Base-by-base conservation (phyloP, 495 filamentous ascomycete species). In the Umbilicaria muhlenbergii region DNA sequence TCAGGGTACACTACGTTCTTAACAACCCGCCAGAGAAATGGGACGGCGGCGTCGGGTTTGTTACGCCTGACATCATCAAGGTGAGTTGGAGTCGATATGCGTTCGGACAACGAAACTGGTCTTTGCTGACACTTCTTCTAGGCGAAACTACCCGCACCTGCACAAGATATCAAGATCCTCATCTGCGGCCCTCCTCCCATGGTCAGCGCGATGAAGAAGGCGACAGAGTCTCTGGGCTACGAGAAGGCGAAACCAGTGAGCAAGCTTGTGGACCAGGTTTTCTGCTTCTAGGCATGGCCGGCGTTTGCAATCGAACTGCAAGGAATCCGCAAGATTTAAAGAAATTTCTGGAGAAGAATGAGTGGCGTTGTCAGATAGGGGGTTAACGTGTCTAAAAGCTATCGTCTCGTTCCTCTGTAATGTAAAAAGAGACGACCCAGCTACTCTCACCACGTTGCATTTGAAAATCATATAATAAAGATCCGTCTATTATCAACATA, bases 161-260 rank as follows among this genome's bases (percentile, higher is more conserved):
- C 83, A 44, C 61, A 63, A 16, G 88, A 96, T 58, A 77, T 94
- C 66, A 96, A 96, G 76, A 71, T 98, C 44, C 71, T 98, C n/a
- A 72, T 98, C 39, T 98, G 91, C 58, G 91, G 91, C 19, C 91
- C 91, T 8, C 91, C 91, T 17, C 89, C 88, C 24, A 98, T 98
- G 91, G 74, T 98, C 47, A 80, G 78, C 57, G 91, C 89, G 11
- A 84, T 98, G 69, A 98, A 98, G 81, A 96, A 95, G 75, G 74
- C 85, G 8, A 80, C 86, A 44, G 86, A 88, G 59, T 70, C 74
- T 48, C 71, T 95, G 8, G 91, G 91, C 42, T 98, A 83, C 69
- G 72, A 81, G 58, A 94, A 94, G 73, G 78, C 91, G 31, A 75
- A 76, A 43, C 83, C 88, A 28, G 87, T 95, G 52, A 95, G 88